Conservation (phyloP, 768 basidiomycete genomes). For the Tricholoma sp. region DNA sequence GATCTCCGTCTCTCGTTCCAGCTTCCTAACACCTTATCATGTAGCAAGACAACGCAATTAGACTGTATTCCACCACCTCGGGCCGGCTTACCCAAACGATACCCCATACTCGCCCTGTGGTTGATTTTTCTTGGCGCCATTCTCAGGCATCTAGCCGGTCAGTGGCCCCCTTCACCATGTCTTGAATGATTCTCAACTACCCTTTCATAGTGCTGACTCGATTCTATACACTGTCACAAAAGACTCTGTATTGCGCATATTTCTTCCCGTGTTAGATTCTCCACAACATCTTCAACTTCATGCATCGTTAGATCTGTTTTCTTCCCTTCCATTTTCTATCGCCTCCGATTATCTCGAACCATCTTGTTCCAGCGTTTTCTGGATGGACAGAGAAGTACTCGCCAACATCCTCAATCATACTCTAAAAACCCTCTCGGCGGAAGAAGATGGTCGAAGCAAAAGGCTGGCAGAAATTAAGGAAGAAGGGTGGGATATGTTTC, state of each 20-base stretch:
- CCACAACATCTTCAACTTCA: conserved; percentile 84
- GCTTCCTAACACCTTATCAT: conserved; percentile 5
- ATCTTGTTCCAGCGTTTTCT: conserved; percentile 51
- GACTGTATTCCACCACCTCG: conserved; percentile 68
- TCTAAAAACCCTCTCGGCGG: conserved; percentile 28
- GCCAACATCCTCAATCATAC: conserved; percentile 40
- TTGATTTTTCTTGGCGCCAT: conserved; percentile 67
- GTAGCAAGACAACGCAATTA: conserved; percentile 54
- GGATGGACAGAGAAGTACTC: conserved; percentile 62
- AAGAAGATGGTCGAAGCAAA: conserved; percentile 42
- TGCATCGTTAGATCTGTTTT: conserved; percentile 65
- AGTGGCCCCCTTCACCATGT: conserved; percentile 6
- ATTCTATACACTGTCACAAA: conserved; percentile 81
- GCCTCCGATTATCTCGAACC: conserved; percentile 27
- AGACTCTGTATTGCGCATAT: conserved; percentile 79
- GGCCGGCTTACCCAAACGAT: conserved; percentile 64
- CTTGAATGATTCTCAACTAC: neutral
- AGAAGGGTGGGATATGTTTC: conserved; percentile 76
- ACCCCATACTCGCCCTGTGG: conserved; percentile 68
- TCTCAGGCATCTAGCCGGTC: conserved; percentile 63
- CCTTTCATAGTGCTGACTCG: conserved; percentile 54
- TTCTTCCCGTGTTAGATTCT: conserved; percentile 82
- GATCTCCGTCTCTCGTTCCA: neutral
- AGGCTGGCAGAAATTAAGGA: conserved; percentile 59
- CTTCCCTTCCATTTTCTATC: conserved; percentile 45